These are phyloP conservation scores for Chlorella ohadii DNA, from an alignment of 139 green algal species.

Conservation along the genomic window DNA sequence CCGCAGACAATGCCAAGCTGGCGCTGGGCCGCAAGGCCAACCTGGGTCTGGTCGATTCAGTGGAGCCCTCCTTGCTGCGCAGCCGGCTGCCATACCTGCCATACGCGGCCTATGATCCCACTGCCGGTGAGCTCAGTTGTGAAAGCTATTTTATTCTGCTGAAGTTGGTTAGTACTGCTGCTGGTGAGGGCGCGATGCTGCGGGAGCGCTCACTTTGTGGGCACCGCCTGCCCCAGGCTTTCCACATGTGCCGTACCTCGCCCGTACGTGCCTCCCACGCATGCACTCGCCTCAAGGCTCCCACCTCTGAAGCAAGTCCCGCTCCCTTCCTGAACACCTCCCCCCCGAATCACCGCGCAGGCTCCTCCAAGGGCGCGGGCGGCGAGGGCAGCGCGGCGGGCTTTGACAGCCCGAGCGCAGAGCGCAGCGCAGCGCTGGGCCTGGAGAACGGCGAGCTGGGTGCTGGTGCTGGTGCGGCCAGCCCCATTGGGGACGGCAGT, in stretches of 20 bases:
- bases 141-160: background rate
- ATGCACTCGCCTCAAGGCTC: no score
- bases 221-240: no score
- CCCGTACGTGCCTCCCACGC: no score
- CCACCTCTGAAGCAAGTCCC: no score
- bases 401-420: background rate
- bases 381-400: background rate
- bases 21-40: slow-evolving; percentile 56
- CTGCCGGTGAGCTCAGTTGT: background rate
- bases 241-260: no score
- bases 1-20: slow-evolving; percentile 51
- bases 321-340: no score
- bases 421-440: background rate
- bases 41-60: slow-evolving; percentile 14
- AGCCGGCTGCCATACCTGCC: slow-evolving; percentile 54
- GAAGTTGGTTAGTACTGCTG: no score
- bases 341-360: background rate
- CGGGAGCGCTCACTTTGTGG: no score
- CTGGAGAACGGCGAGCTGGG: no score
- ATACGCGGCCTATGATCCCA: slow-evolving; percentile 53
- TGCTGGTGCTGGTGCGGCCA: no score
- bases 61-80: background rate
- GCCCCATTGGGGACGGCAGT: background rate
- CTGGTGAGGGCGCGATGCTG: no score
- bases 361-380: background rate